Conservation (phyloP, 768 basidiomycete genomes). For the Pleurotus cornucopiae region DNA sequence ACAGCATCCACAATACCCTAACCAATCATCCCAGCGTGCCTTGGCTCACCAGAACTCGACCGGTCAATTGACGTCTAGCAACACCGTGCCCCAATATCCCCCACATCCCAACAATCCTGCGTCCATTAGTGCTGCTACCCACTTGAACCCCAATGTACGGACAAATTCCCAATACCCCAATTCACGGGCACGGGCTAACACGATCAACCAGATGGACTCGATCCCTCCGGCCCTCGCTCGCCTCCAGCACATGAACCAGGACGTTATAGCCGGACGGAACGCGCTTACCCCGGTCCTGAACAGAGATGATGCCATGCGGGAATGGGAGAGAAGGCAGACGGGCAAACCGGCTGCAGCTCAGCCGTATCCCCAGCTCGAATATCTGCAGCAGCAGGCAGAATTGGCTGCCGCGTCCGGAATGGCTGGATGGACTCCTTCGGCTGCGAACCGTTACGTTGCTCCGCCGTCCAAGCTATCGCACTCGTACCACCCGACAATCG, state of each 20-base stretch:
- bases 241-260: constrained; percentile 85
- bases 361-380: constrained; percentile 88
- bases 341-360: constrained; percentile 68
- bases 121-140: constrained; percentile 23
- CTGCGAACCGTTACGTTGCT: constrained; percentile 47
- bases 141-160: constrained; percentile 50
- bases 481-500: constrained; percentile 63
- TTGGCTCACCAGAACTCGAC: constrained; percentile 49
- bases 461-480: constrained; percentile 64
- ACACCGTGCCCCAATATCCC: constrained; percentile 27
- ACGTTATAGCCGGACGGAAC: constrained; percentile 71
- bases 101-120: constrained; percentile 26
- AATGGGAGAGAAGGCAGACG: constrained; percentile 90
- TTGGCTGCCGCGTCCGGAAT: constrained; percentile 63
- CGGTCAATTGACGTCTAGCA: constrained; percentile 35
- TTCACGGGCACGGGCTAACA: constrained; percentile 80
- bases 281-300: constrained; percentile 92
- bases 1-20: constrained; percentile 33
- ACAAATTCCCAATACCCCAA: constrained; percentile 68
- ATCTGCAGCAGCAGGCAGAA: constrained; percentile 90
- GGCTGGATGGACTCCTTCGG: constrained; percentile 44
- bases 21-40: constrained; percentile 31
- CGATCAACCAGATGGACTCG: constrained; percentile 85
- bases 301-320: constrained; percentile 89
- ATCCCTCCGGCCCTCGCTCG: constrained; percentile 94